These are phyloP conservation scores for Melaleuca quinquenervia DNA, from an alignment of 345 rosid species.

Conservation along the genomic window DNA sequence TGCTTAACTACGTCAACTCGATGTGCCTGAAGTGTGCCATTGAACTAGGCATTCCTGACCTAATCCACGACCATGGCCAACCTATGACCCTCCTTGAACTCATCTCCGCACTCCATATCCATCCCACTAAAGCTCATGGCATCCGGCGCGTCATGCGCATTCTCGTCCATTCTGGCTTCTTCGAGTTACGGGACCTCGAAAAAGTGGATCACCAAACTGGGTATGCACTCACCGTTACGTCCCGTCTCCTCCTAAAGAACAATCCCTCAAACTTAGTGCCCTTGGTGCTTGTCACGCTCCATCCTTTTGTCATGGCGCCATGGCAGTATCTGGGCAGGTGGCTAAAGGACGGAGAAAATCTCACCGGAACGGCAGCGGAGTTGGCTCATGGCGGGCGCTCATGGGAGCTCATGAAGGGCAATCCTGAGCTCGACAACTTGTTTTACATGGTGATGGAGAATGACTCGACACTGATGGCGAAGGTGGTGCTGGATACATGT, in stretches of 20 bases:
- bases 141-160: constrained; percentile 21
- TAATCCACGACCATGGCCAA: constrained; percentile 19
- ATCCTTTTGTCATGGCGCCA: neutral
- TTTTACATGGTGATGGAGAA: constrained; percentile 18
- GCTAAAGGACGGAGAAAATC: neutral
- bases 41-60: constrained; percentile 26
- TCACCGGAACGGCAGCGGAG: neutral
- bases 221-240: constrained; percentile 7
- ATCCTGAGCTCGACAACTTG: neutral
- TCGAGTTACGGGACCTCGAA: neutral
- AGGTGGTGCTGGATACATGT: neutral
- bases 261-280: neutral
- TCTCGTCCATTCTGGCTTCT: constrained; percentile 25
- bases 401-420: neutral
- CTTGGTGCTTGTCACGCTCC: neutral
- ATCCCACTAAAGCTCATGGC: constrained; percentile 2
- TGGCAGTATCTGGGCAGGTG: constrained; percentile 13
- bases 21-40: constrained; percentile 29
- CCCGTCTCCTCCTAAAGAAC: constrained; percentile 12
- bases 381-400: neutral
- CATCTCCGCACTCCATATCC: neutral
- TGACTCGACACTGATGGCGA: constrained; percentile 5
- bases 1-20: constrained; percentile 8
- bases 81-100: constrained; percentile 23
- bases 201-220: neutral